These are phyloP conservation scores for Aegilops tauschii DNA, from an alignment of 176 grass and related monocot species.

Conservation along the genomic window DNA sequence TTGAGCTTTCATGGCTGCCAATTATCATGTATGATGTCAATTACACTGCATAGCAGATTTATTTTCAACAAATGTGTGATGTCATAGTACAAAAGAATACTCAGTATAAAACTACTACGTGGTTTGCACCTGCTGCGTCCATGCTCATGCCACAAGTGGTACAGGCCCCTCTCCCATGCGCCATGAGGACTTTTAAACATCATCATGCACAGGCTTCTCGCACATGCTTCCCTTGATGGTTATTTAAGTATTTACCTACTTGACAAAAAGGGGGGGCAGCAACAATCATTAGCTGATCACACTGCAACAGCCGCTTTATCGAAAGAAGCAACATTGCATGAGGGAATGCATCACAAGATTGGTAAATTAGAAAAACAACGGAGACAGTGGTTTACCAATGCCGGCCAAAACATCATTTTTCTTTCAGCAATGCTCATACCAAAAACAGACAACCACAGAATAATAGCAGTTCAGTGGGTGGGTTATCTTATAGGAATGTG, in stretches of 20 bases:
- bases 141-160: slow-evolving; percentile 32
- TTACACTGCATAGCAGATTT: neutral
- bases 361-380: neutral
- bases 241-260: slow-evolving; percentile 44
- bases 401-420: neutral
- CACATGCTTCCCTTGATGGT: slow-evolving; percentile 54
- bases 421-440: neutral
- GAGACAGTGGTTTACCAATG: neutral
- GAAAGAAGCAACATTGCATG: slow-evolving; percentile 45
- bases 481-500: neutral
- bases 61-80: neutral
- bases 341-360: neutral
- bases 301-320: slow-evolving; percentile 34
- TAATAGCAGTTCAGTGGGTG: neutral
- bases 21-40: neutral
- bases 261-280: slow-evolving; percentile 23
- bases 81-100: neutral
- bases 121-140: slow-evolving; percentile 28
- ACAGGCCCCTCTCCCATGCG: slow-evolving; percentile 46
- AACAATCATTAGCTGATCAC: slow-evolving; percentile 68
- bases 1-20: neutral
- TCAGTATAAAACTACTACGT: neutral
- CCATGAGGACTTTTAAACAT: slow-evolving; percentile 56
- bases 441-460: neutral
- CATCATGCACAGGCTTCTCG: slow-evolving; percentile 34